Base-by-base conservation (phyloP, 1,284 basidiomycete species). In the Cryptococcus sp. region DNA sequence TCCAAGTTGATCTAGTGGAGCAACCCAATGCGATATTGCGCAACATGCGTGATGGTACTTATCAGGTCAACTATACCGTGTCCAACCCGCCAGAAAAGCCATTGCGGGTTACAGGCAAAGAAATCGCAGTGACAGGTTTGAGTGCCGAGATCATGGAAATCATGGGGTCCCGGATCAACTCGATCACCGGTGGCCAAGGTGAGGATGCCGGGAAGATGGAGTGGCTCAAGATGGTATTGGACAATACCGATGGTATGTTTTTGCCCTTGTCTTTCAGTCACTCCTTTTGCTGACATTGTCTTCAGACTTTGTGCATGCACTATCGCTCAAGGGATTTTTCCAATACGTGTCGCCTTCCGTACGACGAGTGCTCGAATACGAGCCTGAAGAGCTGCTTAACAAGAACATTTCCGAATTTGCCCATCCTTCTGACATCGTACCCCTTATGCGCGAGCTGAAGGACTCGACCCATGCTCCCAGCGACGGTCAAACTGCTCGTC, bases 241-340 rank as follows among this genome's bases (percentile, higher is more conserved):
- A 87, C 62, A 80, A 84, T 48, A 79, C 76, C 16, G 75, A 80
- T 64, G 78, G 78, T 79, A 49, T 61, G 75, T 69, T 17, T 19
- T 1, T 17, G 43, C 45, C 3, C 10, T 17, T 46, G 22, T 11
- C 15, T n/a, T 19, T 22, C 20, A 34, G 26, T 5, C 8, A 4
- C n/a, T 29, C 22, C 4, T 43, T n/a, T n/a, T 43, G 52, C 57
- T 54, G 17, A 62, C 20, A 16, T 46, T 5, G 17, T 23, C 23
- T 83, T 86, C 29, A 49, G 92, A 96, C 74, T 91, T 95, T 72
- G 81, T 96, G 29, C 88, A 91, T 70, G 93, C 96, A 43, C 82
- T 97, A 26, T 93, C 91, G 5, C 85, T 97, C 63, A 96, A 96
- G 71, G 94, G 94, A n/a, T 84, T 84, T 8, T 92, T 97, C 79